Conservation (phyloP, 768 basidiomycete genomes). For the Neoboletus brunneissimus region DNA sequence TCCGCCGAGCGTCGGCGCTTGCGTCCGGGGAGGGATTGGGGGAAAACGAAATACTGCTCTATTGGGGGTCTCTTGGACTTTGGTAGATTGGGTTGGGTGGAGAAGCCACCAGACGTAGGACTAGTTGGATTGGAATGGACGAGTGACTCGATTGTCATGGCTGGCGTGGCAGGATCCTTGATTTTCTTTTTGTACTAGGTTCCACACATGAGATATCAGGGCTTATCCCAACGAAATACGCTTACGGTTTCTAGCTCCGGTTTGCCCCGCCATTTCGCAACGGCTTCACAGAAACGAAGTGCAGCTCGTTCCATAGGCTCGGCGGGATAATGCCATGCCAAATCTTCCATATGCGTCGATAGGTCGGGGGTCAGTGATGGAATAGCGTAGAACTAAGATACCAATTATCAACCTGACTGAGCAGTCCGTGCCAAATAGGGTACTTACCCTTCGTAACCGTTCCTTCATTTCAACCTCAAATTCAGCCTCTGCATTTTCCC, state of each 20-base stretch:
- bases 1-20: conserved; percentile 30
- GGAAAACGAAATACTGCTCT: conserved; percentile 37
- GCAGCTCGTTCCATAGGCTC: conserved; percentile 80
- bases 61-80: conserved; percentile 35
- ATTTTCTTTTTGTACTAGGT: conserved; percentile 57
- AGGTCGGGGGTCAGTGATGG: conserved; percentile 70
- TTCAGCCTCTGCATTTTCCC: conserved; percentile 61
- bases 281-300: conserved; percentile 76
- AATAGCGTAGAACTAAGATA: conserved; percentile 71
- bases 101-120: conserved; percentile 38
- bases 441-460: conserved; percentile 62
- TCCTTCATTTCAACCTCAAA: conserved; percentile 75
- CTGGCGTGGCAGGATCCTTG: conserved; percentile 30
- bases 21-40: conserved; percentile 15
- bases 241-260: conserved; percentile 77
- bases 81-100: conserved; percentile 12
- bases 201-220: conserved; percentile 28
- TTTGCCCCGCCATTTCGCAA: conserved; percentile 79
- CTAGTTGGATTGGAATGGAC: conserved; percentile 71
- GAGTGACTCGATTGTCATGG: conserved; percentile 61
- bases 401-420: conserved; percentile 5
- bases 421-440: background rate
- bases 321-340: conserved; percentile 74
- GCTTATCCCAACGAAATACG: background rate
- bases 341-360: conserved; percentile 70